Evolutionary conservation across 2,329 filamentous ascomycete species (phyloP), one percentile per base, ranked within the genome.

Genomic region (Fusarium temperatum): DNA sequence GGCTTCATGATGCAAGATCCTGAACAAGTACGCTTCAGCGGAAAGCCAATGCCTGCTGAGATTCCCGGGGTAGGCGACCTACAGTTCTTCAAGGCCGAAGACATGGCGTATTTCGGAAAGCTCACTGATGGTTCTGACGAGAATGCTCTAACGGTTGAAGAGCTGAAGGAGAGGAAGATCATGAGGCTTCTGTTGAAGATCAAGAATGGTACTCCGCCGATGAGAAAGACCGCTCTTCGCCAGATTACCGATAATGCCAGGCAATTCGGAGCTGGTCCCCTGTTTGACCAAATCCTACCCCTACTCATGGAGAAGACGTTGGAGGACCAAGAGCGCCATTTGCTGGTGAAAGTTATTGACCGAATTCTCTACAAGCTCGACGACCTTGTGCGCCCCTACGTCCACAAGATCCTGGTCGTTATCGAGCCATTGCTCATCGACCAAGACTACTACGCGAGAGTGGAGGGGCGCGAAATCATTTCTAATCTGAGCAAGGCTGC

Each of bases 341-440:
- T 99, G 83, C 89, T 99, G 35, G 97, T 99, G 85, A 99, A 99
- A 86, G 97, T 99, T 78, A 98, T 99, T 79, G 97, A 99, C 82
- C 93, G 96, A 84, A 95, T 99, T 68, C 90, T 99, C 12, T 99
- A 98, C 89, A 99, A 99, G 85, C 90, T 99, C 30, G 96, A 98
- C 81, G 96, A 99, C 78, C 89, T 98, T 74, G 96, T 99, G 61
- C 91, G 96, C 45, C 96, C 96, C 28, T 99, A 96, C 74, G 96
- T 98, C 22, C 97, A 99, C 86, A 98, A 98, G 86, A 99, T 99
- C 72, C 85, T 99, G 66, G 96, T 99, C 60, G 96, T 99, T 80
- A 99, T 99, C 78, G 97, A 99, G 83, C 96, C 96, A n/a, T 87
- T 99, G 56, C 93, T 99, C 75, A 99, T 99, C 79, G 97, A 99